Evolutionary conservation across 352 stramenopile genomes (phyloP).

Genomic region (Globisporangium canariense): DNA sequence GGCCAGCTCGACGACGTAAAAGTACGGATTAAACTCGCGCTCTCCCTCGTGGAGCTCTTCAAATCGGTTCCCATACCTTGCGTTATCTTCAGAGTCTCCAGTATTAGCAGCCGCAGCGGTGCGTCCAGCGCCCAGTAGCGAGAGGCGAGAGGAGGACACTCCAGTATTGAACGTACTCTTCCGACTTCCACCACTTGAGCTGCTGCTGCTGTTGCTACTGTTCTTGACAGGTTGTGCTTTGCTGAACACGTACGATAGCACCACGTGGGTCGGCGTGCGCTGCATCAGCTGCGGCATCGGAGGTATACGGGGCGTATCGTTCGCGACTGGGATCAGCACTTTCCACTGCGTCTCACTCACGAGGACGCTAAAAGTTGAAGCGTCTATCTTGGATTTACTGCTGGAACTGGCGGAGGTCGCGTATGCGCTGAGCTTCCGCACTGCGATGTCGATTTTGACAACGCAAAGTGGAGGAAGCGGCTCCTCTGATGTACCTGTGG

Average conservation of each 20-base stretch:
- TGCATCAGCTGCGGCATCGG: slow-evolving; percentile 20
- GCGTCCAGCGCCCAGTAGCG: neutral
- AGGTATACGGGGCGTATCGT: slow-evolving; percentile 16
- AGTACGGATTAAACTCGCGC: slow-evolving; percentile 43
- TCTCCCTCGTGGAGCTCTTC: slow-evolving; percentile 32
- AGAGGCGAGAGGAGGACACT: neutral
- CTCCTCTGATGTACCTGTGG: slow-evolving; percentile 9
- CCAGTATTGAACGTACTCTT: neutral
- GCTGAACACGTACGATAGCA: slow-evolving; percentile 20
- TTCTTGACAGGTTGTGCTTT: neutral
- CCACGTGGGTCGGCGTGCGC: slow-evolving; percentile 20
- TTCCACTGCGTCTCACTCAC: slow-evolving; percentile 22
- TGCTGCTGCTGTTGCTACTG: neutral
- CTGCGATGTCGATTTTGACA: slow-evolving; percentile 4
- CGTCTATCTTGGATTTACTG: neutral
- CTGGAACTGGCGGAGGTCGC: slow-evolving; percentile 1
- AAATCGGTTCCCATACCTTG: slow-evolving; percentile 8
- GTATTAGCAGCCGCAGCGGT: neutral
- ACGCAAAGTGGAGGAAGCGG: slow-evolving; percentile 13
- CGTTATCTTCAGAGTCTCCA: neutral
- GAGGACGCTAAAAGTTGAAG: slow-evolving; percentile 7
- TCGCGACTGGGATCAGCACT: slow-evolving; percentile 24
- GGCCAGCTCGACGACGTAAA: slow-evolving; percentile 63
- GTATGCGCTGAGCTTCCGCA: slow-evolving; percentile 10
- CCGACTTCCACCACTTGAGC: neutral